Conservation (phyloP, 306 rosid species). For the Vigna unguiculata region DNA sequence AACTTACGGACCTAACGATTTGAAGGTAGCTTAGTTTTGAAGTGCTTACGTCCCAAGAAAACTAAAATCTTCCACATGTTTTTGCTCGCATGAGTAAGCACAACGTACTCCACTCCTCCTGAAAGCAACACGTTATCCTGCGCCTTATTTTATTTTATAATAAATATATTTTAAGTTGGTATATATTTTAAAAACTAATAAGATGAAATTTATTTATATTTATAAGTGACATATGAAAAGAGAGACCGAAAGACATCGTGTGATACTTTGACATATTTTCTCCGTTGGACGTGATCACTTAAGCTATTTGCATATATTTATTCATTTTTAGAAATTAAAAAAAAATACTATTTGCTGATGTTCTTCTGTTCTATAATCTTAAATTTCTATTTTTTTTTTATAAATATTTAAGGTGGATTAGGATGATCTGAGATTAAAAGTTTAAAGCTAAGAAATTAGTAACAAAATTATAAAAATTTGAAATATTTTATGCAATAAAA, state of each 20-base stretch:
- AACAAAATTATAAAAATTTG: not conserved
- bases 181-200: no score
- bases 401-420: not conserved
- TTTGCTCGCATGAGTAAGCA: slow-evolving; percentile 31
- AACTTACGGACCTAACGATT: slow-evolving; percentile 70
- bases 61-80: slow-evolving; percentile 27
- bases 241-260: no score
- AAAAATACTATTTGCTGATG: not conserved
- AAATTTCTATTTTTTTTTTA: not conserved
- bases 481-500: not conserved
- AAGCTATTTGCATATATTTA: not conserved
- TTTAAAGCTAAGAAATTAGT: not conserved
- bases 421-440: not conserved
- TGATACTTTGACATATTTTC: no score
- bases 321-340: not conserved
- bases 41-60: slow-evolving; percentile 65
- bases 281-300: no score
- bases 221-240: no score
- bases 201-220: no score
- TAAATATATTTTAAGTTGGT: not conserved
- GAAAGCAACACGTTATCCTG: slow-evolving; percentile 43
- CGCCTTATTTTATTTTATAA: not conserved
- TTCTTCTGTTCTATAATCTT: not conserved
- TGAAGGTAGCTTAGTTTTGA: slow-evolving; percentile 64
- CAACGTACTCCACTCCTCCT: slow-evolving; percentile 14